Percentiles rank a stretch among this genome's conserved stretches.
These are phyloP conservation scores for Akanthomyces muscarius DNA, from an alignment of 2,329 filamentous ascomycete genomes.

Conservation along the genomic window DNA sequence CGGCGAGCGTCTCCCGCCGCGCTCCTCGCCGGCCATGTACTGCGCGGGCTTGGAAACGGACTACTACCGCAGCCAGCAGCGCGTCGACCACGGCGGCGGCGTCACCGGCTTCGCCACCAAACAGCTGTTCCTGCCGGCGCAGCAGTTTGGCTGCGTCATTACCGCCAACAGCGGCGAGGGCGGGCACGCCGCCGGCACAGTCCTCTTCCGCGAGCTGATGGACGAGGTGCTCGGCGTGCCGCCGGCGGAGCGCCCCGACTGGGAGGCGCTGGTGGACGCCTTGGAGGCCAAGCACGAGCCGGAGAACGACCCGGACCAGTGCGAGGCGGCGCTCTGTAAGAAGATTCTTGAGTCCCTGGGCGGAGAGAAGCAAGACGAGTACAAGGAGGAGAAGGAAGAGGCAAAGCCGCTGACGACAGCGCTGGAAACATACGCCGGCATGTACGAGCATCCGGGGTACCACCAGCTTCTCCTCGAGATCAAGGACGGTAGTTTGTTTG, in stretches of 20 bases:
- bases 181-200: constrained; percentile 17
- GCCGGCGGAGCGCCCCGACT: background rate
- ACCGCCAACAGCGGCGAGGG: constrained; percentile 25
- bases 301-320: background rate
- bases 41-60: constrained; percentile 24
- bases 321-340: background rate
- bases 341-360: background rate
- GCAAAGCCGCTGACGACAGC: background rate
- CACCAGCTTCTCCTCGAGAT: constrained; percentile 22
- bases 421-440: constrained; percentile 6
- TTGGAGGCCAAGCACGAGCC: background rate
- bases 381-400: background rate
- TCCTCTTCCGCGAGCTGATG: constrained; percentile 23
- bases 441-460: constrained; percentile 24
- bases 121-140: constrained; percentile 27
- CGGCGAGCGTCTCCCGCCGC: constrained; percentile 12
- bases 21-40: constrained; percentile 20
- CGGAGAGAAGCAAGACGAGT: background rate
- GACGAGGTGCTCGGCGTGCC: constrained; percentile 19
- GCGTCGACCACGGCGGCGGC: constrained; percentile 26
- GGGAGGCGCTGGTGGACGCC: constrained; percentile 3
- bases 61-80: constrained; percentile 22
- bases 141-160: constrained; percentile 26
- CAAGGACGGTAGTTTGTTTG: constrained; percentile 20
- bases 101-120: constrained; percentile 25